These are phyloP conservation scores for Laguncularia racemosa DNA, from an alignment of 345 rosid genomes.

Conservation along the genomic window DNA sequence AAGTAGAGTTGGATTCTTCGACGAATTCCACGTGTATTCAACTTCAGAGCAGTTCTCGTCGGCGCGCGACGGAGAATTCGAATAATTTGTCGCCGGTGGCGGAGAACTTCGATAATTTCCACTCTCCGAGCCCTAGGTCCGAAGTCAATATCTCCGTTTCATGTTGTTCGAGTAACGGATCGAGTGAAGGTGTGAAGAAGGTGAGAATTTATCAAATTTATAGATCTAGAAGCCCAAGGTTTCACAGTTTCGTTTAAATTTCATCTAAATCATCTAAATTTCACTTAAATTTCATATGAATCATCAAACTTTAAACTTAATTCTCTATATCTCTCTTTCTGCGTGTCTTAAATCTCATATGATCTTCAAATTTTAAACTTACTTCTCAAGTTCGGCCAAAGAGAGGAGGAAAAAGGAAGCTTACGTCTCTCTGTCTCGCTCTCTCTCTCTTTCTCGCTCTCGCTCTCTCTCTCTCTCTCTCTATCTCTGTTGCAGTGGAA, in stretches of 20 bases:
- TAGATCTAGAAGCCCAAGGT: conserved; percentile 13
- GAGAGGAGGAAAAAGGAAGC: no score
- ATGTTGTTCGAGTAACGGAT: conserved; percentile 52
- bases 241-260: background rate
- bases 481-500: conserved; percentile 14
- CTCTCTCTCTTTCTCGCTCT: no score
- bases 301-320: background rate
- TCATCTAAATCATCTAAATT: background rate
- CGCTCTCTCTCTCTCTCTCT: no score
- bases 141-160: conserved; percentile 31
- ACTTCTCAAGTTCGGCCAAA: no score
- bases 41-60: conserved; percentile 20
- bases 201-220: conserved; percentile 5
- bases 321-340: background rate
- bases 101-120: conserved; percentile 3
- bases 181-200: conserved; percentile 25
- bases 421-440: no score
- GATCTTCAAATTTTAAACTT: conserved; percentile 9
- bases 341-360: conserved; percentile 16
- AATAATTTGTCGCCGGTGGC: background rate
- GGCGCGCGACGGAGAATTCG: conserved; percentile 7
- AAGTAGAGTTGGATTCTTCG: conserved; percentile 11
- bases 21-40: conserved; percentile 28
- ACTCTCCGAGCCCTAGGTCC: conserved; percentile 22
- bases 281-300: background rate